Evolutionary conservation across 192 early-diverging fungal species (phyloP).

Genomic region (Coemansia sp.): DNA sequence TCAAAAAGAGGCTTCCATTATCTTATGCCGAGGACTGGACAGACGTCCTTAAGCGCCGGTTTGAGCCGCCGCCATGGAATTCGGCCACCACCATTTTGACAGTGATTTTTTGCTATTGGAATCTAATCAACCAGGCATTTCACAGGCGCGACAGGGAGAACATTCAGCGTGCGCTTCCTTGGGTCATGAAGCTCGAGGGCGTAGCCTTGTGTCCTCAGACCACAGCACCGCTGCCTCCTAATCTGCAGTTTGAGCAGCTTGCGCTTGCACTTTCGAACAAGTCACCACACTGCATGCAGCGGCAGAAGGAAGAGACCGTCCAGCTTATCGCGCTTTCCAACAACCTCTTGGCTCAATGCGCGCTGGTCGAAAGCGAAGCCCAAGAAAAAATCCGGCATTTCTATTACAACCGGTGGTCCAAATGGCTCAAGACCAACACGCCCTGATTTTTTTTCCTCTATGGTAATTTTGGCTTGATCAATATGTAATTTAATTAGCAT

Average conservation of each 20-base stretch:
- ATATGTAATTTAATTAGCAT: not conserved
- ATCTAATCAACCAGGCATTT: slow-evolving; percentile 17
- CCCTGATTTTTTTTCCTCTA: not conserved
- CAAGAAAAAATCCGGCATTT: slow-evolving; percentile 22
- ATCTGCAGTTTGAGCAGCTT: slow-evolving; percentile 26
- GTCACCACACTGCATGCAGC: slow-evolving; percentile 14
- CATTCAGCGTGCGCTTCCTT: slow-evolving; percentile 24
- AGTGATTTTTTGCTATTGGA: slow-evolving; percentile 31
- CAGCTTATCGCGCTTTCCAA: slow-evolving; percentile 25
- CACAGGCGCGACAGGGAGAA: slow-evolving; percentile 4
- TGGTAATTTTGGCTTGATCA: not conserved
- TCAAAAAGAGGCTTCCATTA: slow-evolving; percentile 13
- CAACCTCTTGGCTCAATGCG: slow-evolving; percentile 35
- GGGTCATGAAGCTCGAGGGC: slow-evolving; percentile 48
- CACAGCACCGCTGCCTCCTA: slow-evolving; percentile 16
- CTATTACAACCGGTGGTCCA: slow-evolving; percentile 21
- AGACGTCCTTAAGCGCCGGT: not conserved
- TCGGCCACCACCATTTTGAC: slow-evolving; percentile 40
- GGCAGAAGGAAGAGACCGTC: slow-evolving; percentile 16
- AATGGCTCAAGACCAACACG: slow-evolving; percentile 24
- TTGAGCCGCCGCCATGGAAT: slow-evolving; percentile 36
- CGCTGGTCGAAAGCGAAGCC: slow-evolving; percentile 19
- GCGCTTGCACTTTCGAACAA: not conserved
- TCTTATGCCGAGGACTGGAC: slow-evolving; percentile 2
- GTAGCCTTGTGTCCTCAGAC: slow-evolving; percentile 21